Conservation (phyloP, 352 stramenopile genomes). For the Peronospora destructor region DNA sequence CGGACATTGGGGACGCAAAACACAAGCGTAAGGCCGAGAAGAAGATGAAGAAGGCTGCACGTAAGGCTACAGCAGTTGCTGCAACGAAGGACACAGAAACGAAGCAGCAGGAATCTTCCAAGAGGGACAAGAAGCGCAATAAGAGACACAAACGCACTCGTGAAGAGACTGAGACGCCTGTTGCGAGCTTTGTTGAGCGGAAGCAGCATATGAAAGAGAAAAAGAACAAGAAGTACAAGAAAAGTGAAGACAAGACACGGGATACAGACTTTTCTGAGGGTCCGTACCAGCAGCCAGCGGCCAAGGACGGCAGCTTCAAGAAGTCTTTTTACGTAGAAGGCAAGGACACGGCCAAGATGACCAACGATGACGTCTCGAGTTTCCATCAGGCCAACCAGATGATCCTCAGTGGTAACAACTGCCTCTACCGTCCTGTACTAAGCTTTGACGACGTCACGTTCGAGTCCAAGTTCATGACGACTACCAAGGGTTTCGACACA, state of each 20-base stretch:
- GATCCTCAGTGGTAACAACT: conserved; percentile 80
- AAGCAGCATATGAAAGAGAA: conserved; percentile 40
- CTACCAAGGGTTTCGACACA: conserved; percentile 82
- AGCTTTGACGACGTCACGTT: conserved; percentile 67
- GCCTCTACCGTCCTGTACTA: conserved; percentile 81
- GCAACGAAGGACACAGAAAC: not conserved
- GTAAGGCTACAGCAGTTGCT: conserved; percentile 25
- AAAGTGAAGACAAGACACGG: conserved; percentile 33
- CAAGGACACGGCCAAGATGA: conserved; percentile 60
- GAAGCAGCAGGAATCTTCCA: not conserved
- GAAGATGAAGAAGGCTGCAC: conserved; percentile 36
- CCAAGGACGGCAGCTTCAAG: conserved; percentile 65
- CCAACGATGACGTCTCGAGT: conserved; percentile 67
- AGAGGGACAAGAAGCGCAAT: conserved; percentile 18
- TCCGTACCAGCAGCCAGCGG: conserved; percentile 63
- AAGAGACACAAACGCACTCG: conserved; percentile 28
- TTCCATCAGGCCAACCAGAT: conserved; percentile 86
- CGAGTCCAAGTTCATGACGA: conserved; percentile 84
- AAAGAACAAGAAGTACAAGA: conserved; percentile 42
- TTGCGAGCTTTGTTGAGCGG: conserved; percentile 37
- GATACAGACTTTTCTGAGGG: conserved; percentile 57
- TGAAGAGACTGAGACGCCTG: conserved; percentile 26
- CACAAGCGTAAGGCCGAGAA: conserved; percentile 38
- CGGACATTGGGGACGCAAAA: conserved; percentile 34
- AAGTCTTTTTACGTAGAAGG: conserved; percentile 84